Conservation (phyloP, 2,329 filamentous ascomycete species). For the Nothomitra cinnamomea region DNA sequence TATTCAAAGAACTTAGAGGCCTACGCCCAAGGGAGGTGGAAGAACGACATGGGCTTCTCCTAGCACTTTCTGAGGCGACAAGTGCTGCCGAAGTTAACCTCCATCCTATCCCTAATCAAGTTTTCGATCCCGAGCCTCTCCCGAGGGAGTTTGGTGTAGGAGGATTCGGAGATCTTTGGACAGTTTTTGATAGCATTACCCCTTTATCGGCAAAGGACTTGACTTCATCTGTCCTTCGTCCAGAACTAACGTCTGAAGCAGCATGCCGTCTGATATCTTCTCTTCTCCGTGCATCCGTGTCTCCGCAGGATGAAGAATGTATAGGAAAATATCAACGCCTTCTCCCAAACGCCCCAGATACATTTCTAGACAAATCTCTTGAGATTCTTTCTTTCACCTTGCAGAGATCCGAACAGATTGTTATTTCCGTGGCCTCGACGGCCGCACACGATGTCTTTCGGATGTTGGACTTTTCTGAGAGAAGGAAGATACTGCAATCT, state of each 20-base stretch:
- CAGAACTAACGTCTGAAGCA: constrained; percentile 26
- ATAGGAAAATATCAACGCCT: constrained; percentile 4
- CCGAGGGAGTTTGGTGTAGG: constrained; percentile 14
- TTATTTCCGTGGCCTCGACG: constrained; percentile 24
- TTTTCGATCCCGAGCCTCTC: constrained; percentile 11
- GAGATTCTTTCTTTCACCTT: constrained; percentile 24
- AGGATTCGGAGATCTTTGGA: constrained; percentile 20
- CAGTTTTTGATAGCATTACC: constrained; percentile 20
- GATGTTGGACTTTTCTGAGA: constrained; percentile 18
- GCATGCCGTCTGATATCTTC: constrained; percentile 23
- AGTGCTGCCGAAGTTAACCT: constrained; percentile 16
- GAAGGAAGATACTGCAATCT: constrained; percentile 18
- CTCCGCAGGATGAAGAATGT: constrained; percentile 3
- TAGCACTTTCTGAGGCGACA: constrained; percentile 42
- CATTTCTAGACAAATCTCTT: constrained; percentile 16
- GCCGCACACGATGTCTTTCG: constrained; percentile 24
- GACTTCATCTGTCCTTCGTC: constrained; percentile 22
- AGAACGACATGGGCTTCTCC: constrained; percentile 49
- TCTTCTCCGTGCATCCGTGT: constrained; percentile 8
- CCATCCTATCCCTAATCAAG: background rate
- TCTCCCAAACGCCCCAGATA: constrained; percentile 8
- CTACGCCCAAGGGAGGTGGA: constrained; percentile 45
- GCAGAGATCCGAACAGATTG: constrained; percentile 22
- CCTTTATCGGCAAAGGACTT: constrained; percentile 21
- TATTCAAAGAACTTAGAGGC: constrained; percentile 28